These are phyloP conservation scores for Saccharomyces mikatae DNA, from an alignment of 805 yeast genomes.

Conservation along the genomic window DNA sequence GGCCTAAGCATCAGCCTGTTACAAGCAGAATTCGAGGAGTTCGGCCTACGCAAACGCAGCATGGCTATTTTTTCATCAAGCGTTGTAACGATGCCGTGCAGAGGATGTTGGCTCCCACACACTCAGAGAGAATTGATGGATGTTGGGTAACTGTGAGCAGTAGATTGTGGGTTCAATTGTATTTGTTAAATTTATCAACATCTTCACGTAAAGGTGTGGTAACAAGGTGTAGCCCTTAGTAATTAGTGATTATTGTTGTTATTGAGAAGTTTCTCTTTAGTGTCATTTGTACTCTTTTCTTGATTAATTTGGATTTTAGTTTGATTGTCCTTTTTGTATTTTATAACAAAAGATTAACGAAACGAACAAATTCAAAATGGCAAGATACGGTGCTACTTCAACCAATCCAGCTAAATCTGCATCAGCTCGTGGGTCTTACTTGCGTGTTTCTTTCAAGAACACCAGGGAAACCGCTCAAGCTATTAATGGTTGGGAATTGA, in stretches of 20 bases:
- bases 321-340: not conserved
- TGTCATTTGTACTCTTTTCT: not conserved
- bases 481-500: slow-evolving; percentile 94
- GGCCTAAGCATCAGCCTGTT: not conserved
- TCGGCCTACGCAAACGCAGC: not conserved
- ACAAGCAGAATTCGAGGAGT: not conserved
- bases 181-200: not conserved
- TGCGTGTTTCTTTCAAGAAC: slow-evolving; percentile 99
- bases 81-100: not conserved
- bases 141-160: not conserved
- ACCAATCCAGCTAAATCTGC: slow-evolving; percentile 99
- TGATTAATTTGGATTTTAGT: not conserved
- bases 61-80: not conserved
- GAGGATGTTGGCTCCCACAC: not conserved
- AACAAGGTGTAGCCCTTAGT: not conserved
- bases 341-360: not conserved
- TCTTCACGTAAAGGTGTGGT: not conserved
- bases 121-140: not conserved
- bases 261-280: not conserved
- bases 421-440: slow-evolving; percentile 98
- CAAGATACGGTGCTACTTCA: slow-evolving; percentile 99
- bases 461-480: slow-evolving; percentile 99
- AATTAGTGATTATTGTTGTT: not conserved
- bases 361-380: slow-evolving; percentile 48
- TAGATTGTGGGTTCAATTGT: not conserved